These are phyloP conservation scores for Calocera cornea DNA, from an alignment of 768 basidiomycete species.

Conservation along the genomic window DNA sequence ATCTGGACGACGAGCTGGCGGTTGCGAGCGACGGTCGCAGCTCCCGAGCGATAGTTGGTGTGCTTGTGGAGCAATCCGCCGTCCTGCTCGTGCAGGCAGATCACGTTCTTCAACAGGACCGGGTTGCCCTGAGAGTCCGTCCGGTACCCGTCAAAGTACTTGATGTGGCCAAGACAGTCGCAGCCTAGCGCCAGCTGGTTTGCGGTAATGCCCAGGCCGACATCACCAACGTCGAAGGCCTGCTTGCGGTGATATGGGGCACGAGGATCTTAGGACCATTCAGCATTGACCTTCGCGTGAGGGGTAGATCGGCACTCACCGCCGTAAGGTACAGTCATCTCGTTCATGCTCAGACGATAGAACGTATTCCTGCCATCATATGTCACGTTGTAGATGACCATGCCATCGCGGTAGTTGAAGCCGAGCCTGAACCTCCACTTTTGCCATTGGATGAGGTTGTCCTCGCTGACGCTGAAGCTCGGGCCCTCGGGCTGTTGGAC, in stretches of 20 bases:
- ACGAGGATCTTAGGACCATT: constrained; percentile 11
- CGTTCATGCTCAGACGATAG: constrained; percentile 16
- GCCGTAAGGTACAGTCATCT: constrained; percentile 22
- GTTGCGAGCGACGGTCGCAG: constrained; percentile 16
- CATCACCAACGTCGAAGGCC: constrained; percentile 22
- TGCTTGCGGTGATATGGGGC: constrained; percentile 18
- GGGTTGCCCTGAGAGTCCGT: constrained; percentile 12
- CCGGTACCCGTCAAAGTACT: constrained; percentile 17
- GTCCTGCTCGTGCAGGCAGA: constrained; percentile 25
- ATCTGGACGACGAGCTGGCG: constrained; percentile 21
- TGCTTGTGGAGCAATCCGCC: constrained; percentile 23
- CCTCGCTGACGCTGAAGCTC: constrained; percentile 9
- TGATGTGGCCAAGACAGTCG: constrained; percentile 19
- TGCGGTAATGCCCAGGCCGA: constrained; percentile 17
- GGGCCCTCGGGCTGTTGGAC: constrained; percentile 10
- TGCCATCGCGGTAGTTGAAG: constrained; percentile 18
- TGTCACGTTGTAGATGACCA: constrained; percentile 18
- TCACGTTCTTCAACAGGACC: constrained; percentile 13
- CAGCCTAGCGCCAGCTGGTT: constrained; percentile 19
- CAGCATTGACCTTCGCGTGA: neutral
- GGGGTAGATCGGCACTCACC: neutral
- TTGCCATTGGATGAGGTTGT: constrained; percentile 12
- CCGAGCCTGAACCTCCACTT: constrained; percentile 15
- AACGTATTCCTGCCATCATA: constrained; percentile 20
- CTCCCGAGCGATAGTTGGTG: constrained; percentile 21